Conservation (phyloP, 768 basidiomycete genomes). For the Kwoniella shandongensis region DNA sequence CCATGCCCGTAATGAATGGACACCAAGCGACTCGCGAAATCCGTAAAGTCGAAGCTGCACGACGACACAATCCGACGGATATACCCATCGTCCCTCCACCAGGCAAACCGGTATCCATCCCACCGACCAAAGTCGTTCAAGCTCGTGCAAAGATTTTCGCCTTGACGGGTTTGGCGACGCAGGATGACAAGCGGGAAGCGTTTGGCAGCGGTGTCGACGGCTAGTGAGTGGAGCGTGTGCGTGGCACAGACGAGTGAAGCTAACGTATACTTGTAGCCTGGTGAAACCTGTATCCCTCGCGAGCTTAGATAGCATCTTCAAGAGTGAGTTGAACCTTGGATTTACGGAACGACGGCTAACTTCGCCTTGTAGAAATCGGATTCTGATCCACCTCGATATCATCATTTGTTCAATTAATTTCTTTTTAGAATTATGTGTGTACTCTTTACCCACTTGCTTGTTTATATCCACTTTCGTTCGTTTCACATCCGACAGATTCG, state of each 20-base stretch:
- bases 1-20: slow-evolving; percentile 92
- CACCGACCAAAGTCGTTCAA: slow-evolving; percentile 34
- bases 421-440: background rate
- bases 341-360: background rate
- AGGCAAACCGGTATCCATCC: slow-evolving; percentile 26
- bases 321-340: slow-evolving; percentile 32
- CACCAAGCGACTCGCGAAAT: slow-evolving; percentile 81
- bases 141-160: slow-evolving; percentile 65
- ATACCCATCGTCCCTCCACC: slow-evolving; percentile 16
- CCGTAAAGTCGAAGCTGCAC: slow-evolving; percentile 66
- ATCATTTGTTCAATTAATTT: background rate
- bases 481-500: too few relatives aligned
- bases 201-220: slow-evolving; percentile 93
- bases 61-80: slow-evolving; percentile 34
- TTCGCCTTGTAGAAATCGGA: slow-evolving; percentile 26
- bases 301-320: slow-evolving; percentile 63
- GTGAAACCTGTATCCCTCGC: slow-evolving; percentile 97
- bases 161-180: slow-evolving; percentile 87
- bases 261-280: slow-evolving; percentile 51
- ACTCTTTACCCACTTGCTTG: background rate
- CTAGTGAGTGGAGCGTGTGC: slow-evolving; percentile 65
- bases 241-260: slow-evolving; percentile 47
- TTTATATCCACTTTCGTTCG: slow-evolving; percentile 4
- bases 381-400: slow-evolving; percentile 12
- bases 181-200: slow-evolving; percentile 86